These are phyloP conservation scores for Chenopodium quinoa DNA, from an alignment of 148 eudicot genomes.

Conservation along the genomic window DNA sequence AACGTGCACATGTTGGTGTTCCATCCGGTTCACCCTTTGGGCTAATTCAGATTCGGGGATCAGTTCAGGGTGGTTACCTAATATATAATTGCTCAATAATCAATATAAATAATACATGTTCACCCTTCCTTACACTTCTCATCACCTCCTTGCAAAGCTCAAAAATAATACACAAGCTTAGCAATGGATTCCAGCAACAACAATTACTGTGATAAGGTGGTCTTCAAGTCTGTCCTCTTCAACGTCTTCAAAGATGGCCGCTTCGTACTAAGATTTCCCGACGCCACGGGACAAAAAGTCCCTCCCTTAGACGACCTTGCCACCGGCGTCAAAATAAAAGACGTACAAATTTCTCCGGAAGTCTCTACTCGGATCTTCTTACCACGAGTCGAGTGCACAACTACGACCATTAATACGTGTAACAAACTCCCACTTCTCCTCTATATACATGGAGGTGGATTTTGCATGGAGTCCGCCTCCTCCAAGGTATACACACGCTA, in stretches of 20 bases:
- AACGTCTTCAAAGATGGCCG: conserved; percentile 34
- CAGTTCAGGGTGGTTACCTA: no score
- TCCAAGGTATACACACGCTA: conserved; percentile 3
- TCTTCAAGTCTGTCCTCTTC: conserved; percentile 28
- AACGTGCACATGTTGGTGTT: no score
- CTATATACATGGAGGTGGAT: conserved; percentile 45
- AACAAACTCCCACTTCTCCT: conserved; percentile 31
- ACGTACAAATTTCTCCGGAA: conserved; percentile 11
- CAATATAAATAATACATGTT: no score
- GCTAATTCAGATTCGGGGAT: no score
- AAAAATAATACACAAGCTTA: background rate
- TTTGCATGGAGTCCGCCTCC: conserved; percentile 35
- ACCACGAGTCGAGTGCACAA: conserved; percentile 8
- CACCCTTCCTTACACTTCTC: background rate
- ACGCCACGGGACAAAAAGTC: background rate
- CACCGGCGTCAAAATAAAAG: conserved; percentile 19
- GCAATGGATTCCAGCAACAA: background rate
- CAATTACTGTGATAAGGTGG: background rate
- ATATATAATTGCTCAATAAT: no score
- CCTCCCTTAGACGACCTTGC: conserved; percentile 30
- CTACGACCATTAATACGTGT: no score
- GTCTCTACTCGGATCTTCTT: conserved; percentile 28
- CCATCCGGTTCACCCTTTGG: no score
- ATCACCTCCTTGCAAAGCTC: background rate
- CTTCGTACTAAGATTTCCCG: conserved; percentile 5